Percentiles rank a stretch among this genome's conserved stretches.
phyloP scores from a whole-genome alignment of 768 basidiomycete species.

The Rhodosporidiobolus sp. region DNA sequence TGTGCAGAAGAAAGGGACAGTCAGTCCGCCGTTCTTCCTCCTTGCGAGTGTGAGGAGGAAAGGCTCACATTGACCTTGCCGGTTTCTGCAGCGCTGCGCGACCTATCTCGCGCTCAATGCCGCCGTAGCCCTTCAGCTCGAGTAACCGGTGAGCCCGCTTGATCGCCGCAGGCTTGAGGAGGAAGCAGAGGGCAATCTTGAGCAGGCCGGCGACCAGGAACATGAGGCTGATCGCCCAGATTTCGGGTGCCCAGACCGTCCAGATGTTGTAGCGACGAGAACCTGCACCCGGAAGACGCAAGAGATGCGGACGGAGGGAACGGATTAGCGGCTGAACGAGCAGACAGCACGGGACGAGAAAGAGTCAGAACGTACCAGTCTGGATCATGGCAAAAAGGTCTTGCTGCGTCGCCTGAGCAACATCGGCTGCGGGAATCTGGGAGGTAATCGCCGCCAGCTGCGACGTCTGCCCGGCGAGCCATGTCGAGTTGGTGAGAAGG shows the following conservation, averaged over 20 bases:
- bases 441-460: background rate
- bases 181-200: background rate
- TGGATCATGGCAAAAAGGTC: background rate
- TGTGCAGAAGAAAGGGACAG: background rate
- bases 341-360: too few species aligned
- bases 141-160: background rate
- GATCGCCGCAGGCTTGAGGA: background rate
- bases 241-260: constrained; percentile 1
- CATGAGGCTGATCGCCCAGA: background rate
- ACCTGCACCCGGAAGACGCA: too few species aligned
- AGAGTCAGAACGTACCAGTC: background rate
- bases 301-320: too few species aligned
- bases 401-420: background rate
- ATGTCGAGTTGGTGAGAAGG: constrained; percentile 7
- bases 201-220: background rate
- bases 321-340: too few species aligned
- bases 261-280: background rate
- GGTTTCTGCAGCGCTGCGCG: background rate
- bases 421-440: background rate
- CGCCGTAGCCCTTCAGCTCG: too few species aligned
- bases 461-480: background rate
- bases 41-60: too few species aligned
- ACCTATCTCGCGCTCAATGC: too few species aligned
- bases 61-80: constrained; percentile 6
- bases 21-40: too few species aligned